These are phyloP conservation scores for Yueomyces sinensis DNA, from an alignment of 805 yeast species.

Conservation along the genomic window DNA sequence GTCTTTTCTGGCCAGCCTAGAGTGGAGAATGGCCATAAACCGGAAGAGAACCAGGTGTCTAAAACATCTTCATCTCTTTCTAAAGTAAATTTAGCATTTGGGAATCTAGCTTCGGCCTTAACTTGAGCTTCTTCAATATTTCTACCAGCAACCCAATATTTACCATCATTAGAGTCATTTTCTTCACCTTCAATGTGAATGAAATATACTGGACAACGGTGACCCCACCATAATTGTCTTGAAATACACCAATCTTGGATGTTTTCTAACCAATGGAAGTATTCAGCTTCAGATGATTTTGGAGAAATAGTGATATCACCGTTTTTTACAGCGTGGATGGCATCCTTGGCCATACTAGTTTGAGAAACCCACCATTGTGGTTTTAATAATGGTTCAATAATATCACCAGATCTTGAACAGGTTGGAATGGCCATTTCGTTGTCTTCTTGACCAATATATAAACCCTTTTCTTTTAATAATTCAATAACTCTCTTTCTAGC, in stretches of 20 bases:
- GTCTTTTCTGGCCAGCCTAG: conserved; percentile 89
- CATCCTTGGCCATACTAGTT: conserved; percentile 75
- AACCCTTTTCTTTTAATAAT: conserved; percentile 57
- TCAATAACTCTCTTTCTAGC: conserved; percentile 82
- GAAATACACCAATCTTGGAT: conserved; percentile 99
- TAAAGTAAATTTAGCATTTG: conserved; percentile 54
- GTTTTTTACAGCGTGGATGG: conserved; percentile 69
- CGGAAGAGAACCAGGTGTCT: conserved; percentile 98
- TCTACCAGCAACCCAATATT: conserved; percentile 89
- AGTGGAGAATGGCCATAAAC: conserved; percentile 95
- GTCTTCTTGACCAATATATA: conserved; percentile 74
- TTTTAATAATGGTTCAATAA: conserved; percentile 90
- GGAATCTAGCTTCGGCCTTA: conserved; percentile 66
- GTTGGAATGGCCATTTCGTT: conserved; percentile 92
- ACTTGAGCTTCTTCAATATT: conserved; percentile 66
- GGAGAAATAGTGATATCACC: conserved; percentile 80
- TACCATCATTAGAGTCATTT: conserved; percentile 46
- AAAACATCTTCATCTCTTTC: conserved; percentile 97
- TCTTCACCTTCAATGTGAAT: conserved; percentile 65
- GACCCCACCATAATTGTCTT: conserved; percentile 93
- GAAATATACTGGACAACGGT: conserved; percentile 92
- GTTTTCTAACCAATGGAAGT: conserved; percentile 88
- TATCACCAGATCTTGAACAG: conserved; percentile 94
- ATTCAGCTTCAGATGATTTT: conserved; percentile 82
- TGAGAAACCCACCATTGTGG: conserved; percentile 99